Evolutionary conservation across 306 rosid species (phyloP), one percentile per base, ranked within the genome.

Genomic region (Corylus heterophylla): DNA sequence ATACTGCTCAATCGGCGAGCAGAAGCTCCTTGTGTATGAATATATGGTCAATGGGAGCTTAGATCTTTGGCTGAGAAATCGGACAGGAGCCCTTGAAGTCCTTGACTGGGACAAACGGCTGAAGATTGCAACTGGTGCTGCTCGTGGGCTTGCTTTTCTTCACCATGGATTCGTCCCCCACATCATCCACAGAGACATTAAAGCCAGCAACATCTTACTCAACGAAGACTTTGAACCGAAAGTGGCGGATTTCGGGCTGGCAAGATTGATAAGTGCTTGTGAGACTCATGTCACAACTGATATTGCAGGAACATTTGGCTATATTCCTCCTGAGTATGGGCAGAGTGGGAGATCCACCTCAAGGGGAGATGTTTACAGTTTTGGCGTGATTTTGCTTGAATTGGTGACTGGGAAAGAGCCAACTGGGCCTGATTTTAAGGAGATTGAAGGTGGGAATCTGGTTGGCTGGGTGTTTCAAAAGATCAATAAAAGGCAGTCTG

Each of bases 251-350:
- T 96, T 96, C 47, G 99, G 99, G 75, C 86, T 96, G 39, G 99
- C 99, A 4, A 93, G 99, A 58, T 76, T 96, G 58, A 93, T 96
- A 47, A 96, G 98, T 72, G 97, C 98, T n/a, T 96, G 97, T 37
- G 99, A 96, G 88, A 91, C 98, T 54, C 99, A 96, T 74, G 83
- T 96, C 73, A 52, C 90, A 4, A 96, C 99, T 9, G 99, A 96
- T 64, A 87, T 96, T 74, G 99, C 99, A 0, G 99, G 99, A 81
- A 96, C 99, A 75, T 93, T 96, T 29, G 99, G 99, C 44, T 96
- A 96, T 88, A 96, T 96, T 54, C 99, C 99, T 20, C 99, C 99
- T 0, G 99, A 96, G 92, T 96, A 96, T 63, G 99, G 99, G 13
- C 99, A 96, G 83, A 93, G 99, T 67, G 98, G 93, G 77, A 87